Evolutionary conservation across 78 protist species (phyloP).

Genomic region (Ministeria vibrans): DNA sequence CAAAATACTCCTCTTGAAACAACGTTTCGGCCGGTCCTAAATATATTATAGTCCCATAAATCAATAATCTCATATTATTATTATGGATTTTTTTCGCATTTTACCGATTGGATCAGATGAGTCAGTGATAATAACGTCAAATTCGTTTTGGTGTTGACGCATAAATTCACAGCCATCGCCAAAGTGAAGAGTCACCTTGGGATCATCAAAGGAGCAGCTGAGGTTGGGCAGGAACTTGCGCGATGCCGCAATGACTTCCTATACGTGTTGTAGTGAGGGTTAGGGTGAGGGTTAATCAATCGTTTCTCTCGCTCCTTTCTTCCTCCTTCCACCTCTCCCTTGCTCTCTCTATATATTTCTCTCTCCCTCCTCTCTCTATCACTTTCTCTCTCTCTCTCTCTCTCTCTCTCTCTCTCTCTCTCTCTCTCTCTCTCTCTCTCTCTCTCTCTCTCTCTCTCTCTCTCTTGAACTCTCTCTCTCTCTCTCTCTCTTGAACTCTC

Average conservation of each 20-base stretch:
- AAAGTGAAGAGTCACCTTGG: constrained; percentile 21
- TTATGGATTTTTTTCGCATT: neutral
- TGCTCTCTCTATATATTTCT: no score
- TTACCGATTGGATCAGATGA: constrained; percentile 86
- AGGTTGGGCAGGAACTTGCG: constrained; percentile 59
- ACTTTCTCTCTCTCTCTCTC: no score
- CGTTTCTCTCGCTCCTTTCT: no score
- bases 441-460: no score
- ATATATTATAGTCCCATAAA: neutral
- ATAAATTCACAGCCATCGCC: constrained; percentile 88
- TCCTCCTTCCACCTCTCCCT: no score
- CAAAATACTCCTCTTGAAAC: constrained; percentile 69
- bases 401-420: no score
- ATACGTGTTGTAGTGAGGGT: no score
- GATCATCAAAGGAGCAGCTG: constrained; percentile 68
- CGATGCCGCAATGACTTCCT: constrained; percentile 60
- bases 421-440: no score
- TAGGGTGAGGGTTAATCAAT: no score
- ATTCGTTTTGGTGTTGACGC: constrained; percentile 39
- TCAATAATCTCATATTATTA: neutral
- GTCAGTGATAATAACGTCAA: constrained; percentile 93
- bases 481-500: no score
- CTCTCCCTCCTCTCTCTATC: no score
- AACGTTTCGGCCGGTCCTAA: constrained; percentile 10
- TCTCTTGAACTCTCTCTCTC: no score